Evolutionary conservation across 805 yeast genomes (phyloP), one percentile per base, ranked within the genome.

Genomic region (Yamadazyma ubonensis): DNA sequence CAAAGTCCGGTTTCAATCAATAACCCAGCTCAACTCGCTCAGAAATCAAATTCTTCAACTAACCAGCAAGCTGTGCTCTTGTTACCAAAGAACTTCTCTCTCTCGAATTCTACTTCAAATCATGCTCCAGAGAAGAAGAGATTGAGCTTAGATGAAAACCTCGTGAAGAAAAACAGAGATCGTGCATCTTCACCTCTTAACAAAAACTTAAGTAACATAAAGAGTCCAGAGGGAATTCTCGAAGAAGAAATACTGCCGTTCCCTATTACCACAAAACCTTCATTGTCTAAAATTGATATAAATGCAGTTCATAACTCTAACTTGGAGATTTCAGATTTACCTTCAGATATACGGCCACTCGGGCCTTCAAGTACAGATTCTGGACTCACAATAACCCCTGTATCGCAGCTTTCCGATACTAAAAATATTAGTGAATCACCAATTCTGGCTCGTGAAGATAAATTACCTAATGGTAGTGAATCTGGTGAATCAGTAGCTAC

Each of bases 61-160:
- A 58, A 63, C n/a, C 57, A 70, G 10, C 70, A 63, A 26, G 77
- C 80, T 1, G 75, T 76, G 15, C 63, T 76, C 18, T 55, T 76
- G 34, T 61, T 76, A 36, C 79, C 81, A 0, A 75, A 70, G 49
- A 73, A 70, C 44, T 70, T 69, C 39, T 60, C 73, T 4, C 53
- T 51, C 18, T 42, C 46, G 4, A 31, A 41, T 2, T 42, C 46
- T 10, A 30, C 40, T 3, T 33, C 21, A 29, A 38, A 47, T 7
- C 34, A 28, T 14, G 29, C 44, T 18, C 28, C 29, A 6, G 47
- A 52, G 19, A 57, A 50, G 27, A 65, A 65, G 42, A 48, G 64
- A 25, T 32, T 51, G 5, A 59, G 67, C 12, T 29, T 56, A 16
- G 67, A 60, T 42, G 51, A 48, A 27, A 43, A 37, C 29, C 34